Evolutionary conservation across 2,329 filamentous ascomycete species (phyloP), one percentile per base, ranked within the genome.

Genomic region (Nakataea oryzae): DNA sequence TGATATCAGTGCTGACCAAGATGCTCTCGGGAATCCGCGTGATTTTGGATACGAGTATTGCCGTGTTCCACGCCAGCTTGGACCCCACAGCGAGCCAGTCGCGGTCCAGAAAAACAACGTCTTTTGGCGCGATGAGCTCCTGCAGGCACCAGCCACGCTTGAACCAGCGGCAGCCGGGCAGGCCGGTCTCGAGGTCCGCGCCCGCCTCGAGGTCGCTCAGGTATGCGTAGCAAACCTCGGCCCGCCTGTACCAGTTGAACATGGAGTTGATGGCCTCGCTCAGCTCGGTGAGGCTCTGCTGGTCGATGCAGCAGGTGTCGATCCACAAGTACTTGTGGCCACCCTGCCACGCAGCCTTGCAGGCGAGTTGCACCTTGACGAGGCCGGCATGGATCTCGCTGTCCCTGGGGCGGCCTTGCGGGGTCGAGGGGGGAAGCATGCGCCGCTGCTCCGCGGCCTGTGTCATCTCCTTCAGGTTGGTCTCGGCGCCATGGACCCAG

Each of bases 391-490:
- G 12, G 24, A 17, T 58, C 9, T 11, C 24, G 3, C n/a, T n/a
- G n/a, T n/a, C n/a, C n/a, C n/a, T n/a, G n/a, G n/a, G n/a, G n/a
- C n/a, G n/a, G n/a, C n/a, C 82, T 81, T 13, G 74, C 79, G 63
- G 84, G 66, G 82, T 85, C 7, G 81, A 82, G 0, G 76, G 6
- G 30, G 30, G 9, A 11, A 32, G 4, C 5, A 24, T 2, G 29
- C 3, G 13, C 4, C 2, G 13, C 34, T 81, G 41, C 79, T 77
- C 26, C 81, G 79, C 4, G 54, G 21, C 14, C 2, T 81, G 82
- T 12, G 75, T 79, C 63, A 84, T 66, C 82, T 85, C 8, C 81
- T 82, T 0, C 77, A 82, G 47, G 79, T 77, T 24, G 81, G 79
- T 5, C 72, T 85, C 1, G 9, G 54, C 32, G 56, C 32, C 57